Evolutionary conservation across 1,284 basidiomycete genomes (phyloP).

Genomic region (Xerocomus cyaneibrunnescens): DNA sequence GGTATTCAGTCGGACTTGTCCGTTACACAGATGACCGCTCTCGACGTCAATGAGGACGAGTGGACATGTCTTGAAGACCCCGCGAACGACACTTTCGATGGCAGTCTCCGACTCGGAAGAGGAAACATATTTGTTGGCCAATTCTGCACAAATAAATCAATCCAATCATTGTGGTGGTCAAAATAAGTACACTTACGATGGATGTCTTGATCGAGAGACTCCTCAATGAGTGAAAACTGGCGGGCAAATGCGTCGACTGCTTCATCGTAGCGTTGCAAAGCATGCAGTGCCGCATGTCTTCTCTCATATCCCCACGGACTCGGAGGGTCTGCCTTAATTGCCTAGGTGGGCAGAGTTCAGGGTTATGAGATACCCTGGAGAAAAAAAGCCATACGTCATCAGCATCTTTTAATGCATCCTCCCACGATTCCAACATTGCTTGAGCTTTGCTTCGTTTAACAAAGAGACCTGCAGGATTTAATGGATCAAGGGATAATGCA

Average conservation of each 20-base stretch:
- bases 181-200: too few species aligned
- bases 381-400: background rate
- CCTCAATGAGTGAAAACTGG: background rate
- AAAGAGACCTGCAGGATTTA: background rate
- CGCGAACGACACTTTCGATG: too few species aligned
- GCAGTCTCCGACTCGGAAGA: too few species aligned
- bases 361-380: background rate
- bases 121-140: background rate
- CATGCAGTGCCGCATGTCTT: background rate
- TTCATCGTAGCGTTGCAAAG: background rate
- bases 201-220: background rate
- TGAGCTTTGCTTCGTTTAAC: conserved; percentile 12
- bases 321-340: background rate
- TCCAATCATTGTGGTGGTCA: background rate
- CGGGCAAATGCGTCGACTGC: background rate
- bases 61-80: too few species aligned
- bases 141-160: background rate
- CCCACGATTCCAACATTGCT: background rate
- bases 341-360: background rate
- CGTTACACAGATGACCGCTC: too few species aligned
- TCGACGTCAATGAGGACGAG: too few species aligned
- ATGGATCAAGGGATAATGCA: conserved; percentile 2
- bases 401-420: background rate
- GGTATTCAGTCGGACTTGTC: too few species aligned
- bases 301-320: conserved; percentile 2